Conservation (phyloP, 2,329 filamentous ascomycete genomes). For the Didymella pomorum region DNA sequence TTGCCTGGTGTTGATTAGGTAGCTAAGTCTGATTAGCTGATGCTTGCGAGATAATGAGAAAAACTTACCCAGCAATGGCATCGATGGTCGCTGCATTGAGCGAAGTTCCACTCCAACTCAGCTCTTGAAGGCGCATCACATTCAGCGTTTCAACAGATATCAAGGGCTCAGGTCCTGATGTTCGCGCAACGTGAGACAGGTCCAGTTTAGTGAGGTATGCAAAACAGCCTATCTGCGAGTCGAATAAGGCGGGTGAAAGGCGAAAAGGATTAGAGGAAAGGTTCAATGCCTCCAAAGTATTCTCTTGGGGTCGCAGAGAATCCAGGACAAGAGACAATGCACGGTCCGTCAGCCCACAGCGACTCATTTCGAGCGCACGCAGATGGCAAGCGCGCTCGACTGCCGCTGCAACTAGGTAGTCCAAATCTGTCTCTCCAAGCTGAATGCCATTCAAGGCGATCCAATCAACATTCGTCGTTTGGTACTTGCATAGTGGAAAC, state of each 20-base stretch:
- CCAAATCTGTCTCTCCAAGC: conserved; percentile 74
- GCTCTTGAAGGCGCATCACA: conserved; percentile 71
- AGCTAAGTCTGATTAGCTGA: conserved; percentile 51
- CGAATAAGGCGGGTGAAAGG: conserved; percentile 69
- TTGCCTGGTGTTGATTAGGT: conserved; percentile 65
- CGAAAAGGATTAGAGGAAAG: conserved; percentile 73
- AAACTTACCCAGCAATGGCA: conserved; percentile 60
- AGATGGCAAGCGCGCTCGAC: conserved; percentile 71
- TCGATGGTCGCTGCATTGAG: conserved; percentile 70
- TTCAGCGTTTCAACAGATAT: conserved; percentile 71
- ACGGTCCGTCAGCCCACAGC: conserved; percentile 67
- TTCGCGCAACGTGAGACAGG: conserved; percentile 69
- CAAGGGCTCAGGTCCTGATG: conserved; percentile 69
- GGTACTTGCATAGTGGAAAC: conserved; percentile 71
- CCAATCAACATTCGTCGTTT: conserved; percentile 75
- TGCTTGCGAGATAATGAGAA: background rate
- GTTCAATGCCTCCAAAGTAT: conserved; percentile 71
- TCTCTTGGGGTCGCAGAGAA: conserved; percentile 69
- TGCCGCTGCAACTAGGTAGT: conserved; percentile 72
- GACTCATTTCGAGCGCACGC: conserved; percentile 71
- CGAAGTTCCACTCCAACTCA: conserved; percentile 69
- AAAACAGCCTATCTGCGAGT: conserved; percentile 72
- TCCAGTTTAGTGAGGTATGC: conserved; percentile 71
- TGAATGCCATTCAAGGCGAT: conserved; percentile 72
- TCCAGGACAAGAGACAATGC: conserved; percentile 70